phyloP scores from a whole-genome alignment of 768 basidiomycete genomes.

The Cytidiella melzeri region DNA sequence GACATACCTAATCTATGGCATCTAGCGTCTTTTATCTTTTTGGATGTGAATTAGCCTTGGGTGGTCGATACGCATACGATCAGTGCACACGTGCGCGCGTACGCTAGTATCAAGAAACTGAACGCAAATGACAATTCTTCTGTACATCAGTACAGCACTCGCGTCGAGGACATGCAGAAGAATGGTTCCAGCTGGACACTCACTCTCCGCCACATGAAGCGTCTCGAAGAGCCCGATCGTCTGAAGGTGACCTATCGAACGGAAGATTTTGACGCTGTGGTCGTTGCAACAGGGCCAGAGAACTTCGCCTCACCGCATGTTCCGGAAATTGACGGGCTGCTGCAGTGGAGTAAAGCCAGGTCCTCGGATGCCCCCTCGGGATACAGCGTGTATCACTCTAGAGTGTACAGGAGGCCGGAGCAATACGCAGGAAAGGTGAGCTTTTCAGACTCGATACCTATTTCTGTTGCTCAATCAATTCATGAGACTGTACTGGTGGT shows the following conservation, averaged over 20 bases:
- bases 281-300: slow-evolving; percentile 28
- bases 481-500: not conserved
- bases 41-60: not conserved
- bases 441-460: not conserved
- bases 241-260: slow-evolving; percentile 24
- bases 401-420: slow-evolving; percentile 28
- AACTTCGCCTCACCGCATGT: slow-evolving; percentile 30
- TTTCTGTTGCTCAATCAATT: not conserved
- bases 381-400: slow-evolving; percentile 23
- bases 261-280: slow-evolving; percentile 30
- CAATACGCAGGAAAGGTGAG: slow-evolving; percentile 26
- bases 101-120: not conserved
- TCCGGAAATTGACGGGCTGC: slow-evolving; percentile 26
- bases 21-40: too few species aligned
- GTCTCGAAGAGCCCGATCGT: not conserved
- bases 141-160: slow-evolving; percentile 1
- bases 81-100: not conserved
- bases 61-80: not conserved
- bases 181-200: not conserved
- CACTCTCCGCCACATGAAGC: not conserved
- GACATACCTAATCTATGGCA: too few species aligned
- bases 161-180: not conserved
- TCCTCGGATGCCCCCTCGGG: slow-evolving; percentile 5
- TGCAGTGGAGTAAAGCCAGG: slow-evolving; percentile 23
- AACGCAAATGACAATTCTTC: slow-evolving; percentile 1